Conservation (phyloP, 2,329 filamentous ascomycete species). For the Colletotrichum musicola region DNA sequence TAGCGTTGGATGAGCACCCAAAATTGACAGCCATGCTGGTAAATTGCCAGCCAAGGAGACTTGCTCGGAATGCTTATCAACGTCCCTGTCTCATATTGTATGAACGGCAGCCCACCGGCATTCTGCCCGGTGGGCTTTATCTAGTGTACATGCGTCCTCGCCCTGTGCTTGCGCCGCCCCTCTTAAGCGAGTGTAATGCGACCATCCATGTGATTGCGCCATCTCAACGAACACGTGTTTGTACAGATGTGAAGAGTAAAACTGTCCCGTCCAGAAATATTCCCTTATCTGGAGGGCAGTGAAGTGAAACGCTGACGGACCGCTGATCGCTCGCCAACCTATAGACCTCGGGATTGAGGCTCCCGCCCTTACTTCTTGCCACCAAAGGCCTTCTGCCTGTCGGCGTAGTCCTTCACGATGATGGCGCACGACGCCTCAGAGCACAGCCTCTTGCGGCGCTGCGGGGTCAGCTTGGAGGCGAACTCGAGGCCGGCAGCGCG, state of each 20-base stretch:
- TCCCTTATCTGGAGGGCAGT: background rate
- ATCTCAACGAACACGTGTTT: constrained; percentile 8
- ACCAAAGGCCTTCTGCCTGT: constrained; percentile 70
- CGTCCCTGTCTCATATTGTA: background rate
- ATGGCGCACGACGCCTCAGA: constrained; percentile 87
- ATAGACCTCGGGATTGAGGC: background rate
- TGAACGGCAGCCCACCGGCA: background rate
- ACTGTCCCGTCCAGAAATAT: constrained; percentile 10
- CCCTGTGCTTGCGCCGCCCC: constrained; percentile 28
- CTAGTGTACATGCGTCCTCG: constrained; percentile 37
- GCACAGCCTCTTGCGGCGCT: constrained; percentile 84
- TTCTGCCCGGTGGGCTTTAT: constrained; percentile 7
- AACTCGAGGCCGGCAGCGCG: constrained; percentile 93
- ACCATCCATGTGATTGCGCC: constrained; percentile 18
- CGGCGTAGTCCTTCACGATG: constrained; percentile 82
- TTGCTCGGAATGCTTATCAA: background rate
- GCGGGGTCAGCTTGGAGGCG: constrained; percentile 79
- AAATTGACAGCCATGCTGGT: background rate
- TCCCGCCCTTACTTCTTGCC: constrained; percentile 48
- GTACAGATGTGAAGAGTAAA: constrained; percentile 35
- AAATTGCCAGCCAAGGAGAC: background rate
- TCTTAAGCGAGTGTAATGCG: constrained; percentile 14
- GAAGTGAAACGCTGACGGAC: background rate
- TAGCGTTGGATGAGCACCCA: constrained; percentile 23
- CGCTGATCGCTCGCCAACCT: background rate